Evolutionary conservation across 2,329 filamentous ascomycete species (phyloP).

Genomic region (Neofusicoccum cordaticola): DNA sequence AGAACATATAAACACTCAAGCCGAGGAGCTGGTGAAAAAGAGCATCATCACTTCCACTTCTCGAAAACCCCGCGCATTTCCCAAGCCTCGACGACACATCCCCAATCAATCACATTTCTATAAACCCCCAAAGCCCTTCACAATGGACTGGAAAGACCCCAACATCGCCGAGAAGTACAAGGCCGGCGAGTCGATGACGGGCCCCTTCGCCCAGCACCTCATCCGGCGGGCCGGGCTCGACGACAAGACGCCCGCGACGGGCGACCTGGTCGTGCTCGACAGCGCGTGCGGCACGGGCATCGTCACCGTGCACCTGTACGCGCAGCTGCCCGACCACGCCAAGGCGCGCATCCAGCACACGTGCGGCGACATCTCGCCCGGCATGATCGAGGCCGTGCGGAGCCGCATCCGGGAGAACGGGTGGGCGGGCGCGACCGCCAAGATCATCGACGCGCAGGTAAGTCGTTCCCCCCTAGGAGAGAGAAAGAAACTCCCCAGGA

Average conservation of each 20-base stretch:
- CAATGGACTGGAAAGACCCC: slow-evolving; percentile 18
- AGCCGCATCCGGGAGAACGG: slow-evolving; percentile 39
- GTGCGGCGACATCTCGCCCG: slow-evolving; percentile 49
- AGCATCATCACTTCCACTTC: background rate
- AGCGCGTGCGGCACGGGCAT: slow-evolving; percentile 55
- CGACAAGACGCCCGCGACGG: slow-evolving; percentile 14
- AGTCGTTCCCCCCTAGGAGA: background rate
- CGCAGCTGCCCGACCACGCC: slow-evolving; percentile 36
- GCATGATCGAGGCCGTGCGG: slow-evolving; percentile 43
- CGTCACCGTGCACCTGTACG: slow-evolving; percentile 47
- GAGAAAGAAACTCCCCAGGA: background rate
- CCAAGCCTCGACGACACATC: background rate
- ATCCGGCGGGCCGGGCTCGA: slow-evolving; percentile 30
- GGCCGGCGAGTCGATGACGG: slow-evolving; percentile 31
- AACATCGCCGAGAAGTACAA: slow-evolving; percentile 28
- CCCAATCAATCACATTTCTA: background rate
- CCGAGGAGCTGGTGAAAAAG: too few species aligned
- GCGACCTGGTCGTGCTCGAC: slow-evolving; percentile 45
- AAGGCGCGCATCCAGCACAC: slow-evolving; percentile 47
- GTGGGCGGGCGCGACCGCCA: slow-evolving; percentile 49
- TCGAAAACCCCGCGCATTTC: background rate
- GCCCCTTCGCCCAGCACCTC: slow-evolving; percentile 29
- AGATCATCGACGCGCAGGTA: slow-evolving; percentile 49
- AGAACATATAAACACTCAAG: too few species aligned
- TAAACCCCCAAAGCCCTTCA: background rate